These are phyloP conservation scores for Claviceps humidiphila DNA, from an alignment of 2,329 filamentous ascomycete genomes.

Conservation along the genomic window DNA sequence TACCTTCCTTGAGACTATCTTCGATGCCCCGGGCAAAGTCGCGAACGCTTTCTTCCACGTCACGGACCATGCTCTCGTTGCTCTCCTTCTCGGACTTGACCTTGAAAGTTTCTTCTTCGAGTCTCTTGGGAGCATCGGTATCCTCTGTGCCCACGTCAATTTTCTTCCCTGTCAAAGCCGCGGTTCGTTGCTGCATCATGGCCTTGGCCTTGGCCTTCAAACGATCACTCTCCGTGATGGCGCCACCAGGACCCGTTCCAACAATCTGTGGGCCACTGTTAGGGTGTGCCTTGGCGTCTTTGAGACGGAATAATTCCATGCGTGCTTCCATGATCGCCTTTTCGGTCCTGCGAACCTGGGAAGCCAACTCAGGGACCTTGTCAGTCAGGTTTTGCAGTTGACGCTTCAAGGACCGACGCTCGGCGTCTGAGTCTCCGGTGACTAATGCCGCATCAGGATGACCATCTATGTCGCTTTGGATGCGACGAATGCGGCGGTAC, in stretches of 20 bases:
- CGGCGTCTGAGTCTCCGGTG: conserved; percentile 72
- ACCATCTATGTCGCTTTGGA: conserved; percentile 88
- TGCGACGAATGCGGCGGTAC: conserved; percentile 77
- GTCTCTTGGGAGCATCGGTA: conserved; percentile 63
- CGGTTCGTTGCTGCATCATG: conserved; percentile 97
- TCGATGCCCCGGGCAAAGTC: conserved; percentile 80
- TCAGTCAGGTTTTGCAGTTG: conserved; percentile 83
- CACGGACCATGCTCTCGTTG: conserved; percentile 90
- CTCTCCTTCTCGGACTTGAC: conserved; percentile 78
- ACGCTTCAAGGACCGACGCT: conserved; percentile 72
- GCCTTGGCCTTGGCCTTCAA: conserved; percentile 91
- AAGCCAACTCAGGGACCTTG: conserved; percentile 81
- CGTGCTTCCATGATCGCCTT: conserved; percentile 84
- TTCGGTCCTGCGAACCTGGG: conserved; percentile 80
- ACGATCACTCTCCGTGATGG: conserved; percentile 83
- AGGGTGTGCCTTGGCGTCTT: conserved; percentile 85
- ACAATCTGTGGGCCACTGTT: conserved; percentile 68
- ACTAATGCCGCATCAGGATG: conserved; percentile 65
- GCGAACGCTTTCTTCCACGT: conserved; percentile 90
- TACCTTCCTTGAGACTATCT: conserved; percentile 72
- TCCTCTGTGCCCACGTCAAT: conserved; percentile 56
- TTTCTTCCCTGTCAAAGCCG: conserved; percentile 79
- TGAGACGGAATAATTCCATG: conserved; percentile 83
- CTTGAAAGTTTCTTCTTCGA: conserved; percentile 78
- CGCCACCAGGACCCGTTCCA: conserved; percentile 82